Evolutionary conservation across 345 rosid species (phyloP), one percentile per base, ranked within the genome.

Genomic region (Euphorbia pulcherrima): DNA sequence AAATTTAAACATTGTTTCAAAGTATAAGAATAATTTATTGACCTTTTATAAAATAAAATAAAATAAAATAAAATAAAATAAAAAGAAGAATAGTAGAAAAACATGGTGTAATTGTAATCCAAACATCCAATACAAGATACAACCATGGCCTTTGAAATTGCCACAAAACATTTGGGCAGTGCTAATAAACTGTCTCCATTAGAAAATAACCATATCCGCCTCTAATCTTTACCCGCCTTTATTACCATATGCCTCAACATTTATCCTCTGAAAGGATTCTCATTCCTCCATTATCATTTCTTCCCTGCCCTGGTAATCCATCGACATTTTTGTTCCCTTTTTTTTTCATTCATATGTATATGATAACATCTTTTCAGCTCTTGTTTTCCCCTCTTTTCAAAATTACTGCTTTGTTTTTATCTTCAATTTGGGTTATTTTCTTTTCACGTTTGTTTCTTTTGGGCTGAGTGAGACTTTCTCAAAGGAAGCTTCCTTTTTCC

Each of bases 401-500:
- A 39, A 40, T 16, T 14, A 23, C 52, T 62, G 17, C 21, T 35
- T 39, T 52, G 26, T n/a, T 21, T 28, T 6, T n/a, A 27, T 47
- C 29, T 4, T 33, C 28, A 18, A 27, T 57, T 58, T 24, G 30
- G n/a, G 5, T 30, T 35, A 16, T 20, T 53, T 53, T 21, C 16
- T 40, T 1, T 26, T 7, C 46, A 20, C 8, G 67, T 24, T 37
- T 17, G 35, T 37, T n/a, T 14, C 23, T 30, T 28, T 16, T 24
- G 46, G 12, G 27, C 13, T 46, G 10, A 59, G 59, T 35, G 68
- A 46, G 62, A 52, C 61, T 35, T 11, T 35, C 48, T 21, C 8
- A 6, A 3, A 44, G 47, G 72, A 70, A 70, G 57, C 30, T 69
- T 66, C 69, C 41, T 66, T 7, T n/a, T 44, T 11, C 62, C 40